Conservation (phyloP, 2,329 filamentous ascomycete species). For the Sclerotinia glacialis region DNA sequence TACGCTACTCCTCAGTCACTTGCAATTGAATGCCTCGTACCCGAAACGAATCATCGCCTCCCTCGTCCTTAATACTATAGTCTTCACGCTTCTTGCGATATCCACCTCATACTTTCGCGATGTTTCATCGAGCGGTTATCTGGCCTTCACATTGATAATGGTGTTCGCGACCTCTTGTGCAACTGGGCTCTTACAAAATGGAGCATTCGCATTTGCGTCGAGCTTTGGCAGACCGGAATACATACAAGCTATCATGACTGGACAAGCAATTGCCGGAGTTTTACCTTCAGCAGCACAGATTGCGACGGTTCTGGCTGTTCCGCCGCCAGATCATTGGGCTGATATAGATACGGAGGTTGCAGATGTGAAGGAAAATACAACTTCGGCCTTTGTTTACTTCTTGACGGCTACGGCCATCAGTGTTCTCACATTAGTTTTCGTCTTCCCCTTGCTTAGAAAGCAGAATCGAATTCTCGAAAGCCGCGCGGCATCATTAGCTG, state of each 20-base stretch:
- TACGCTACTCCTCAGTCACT: conserved; percentile 73
- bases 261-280: conserved; percentile 88
- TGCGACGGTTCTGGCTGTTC: conserved; percentile 69
- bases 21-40: conserved; percentile 82
- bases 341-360: conserved; percentile 27
- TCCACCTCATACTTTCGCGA: conserved; percentile 70
- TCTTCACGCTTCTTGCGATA: conserved; percentile 74
- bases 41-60: conserved; percentile 78
- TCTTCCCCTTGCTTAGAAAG: conserved; percentile 67
- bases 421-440: conserved; percentile 64
- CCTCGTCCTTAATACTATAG: conserved; percentile 70
- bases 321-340: conserved; percentile 43
- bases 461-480: conserved; percentile 53
- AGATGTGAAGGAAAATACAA: conserved; percentile 48
- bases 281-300: conserved; percentile 87
- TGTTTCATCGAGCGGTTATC: conserved; percentile 64
- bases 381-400: conserved; percentile 86
- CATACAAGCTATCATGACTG: conserved; percentile 93
- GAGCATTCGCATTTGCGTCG: conserved; percentile 85
- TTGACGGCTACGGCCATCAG: conserved; percentile 80
- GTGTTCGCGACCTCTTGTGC: conserved; percentile 77
- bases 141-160: conserved; percentile 77
- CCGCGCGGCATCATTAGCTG: conserved; percentile 51
- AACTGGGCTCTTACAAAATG: conserved; percentile 86
- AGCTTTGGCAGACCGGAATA: conserved; percentile 85